These are phyloP conservation scores for Colletotrichum incanum DNA, from an alignment of 2,329 filamentous ascomycete genomes.

Conservation along the genomic window DNA sequence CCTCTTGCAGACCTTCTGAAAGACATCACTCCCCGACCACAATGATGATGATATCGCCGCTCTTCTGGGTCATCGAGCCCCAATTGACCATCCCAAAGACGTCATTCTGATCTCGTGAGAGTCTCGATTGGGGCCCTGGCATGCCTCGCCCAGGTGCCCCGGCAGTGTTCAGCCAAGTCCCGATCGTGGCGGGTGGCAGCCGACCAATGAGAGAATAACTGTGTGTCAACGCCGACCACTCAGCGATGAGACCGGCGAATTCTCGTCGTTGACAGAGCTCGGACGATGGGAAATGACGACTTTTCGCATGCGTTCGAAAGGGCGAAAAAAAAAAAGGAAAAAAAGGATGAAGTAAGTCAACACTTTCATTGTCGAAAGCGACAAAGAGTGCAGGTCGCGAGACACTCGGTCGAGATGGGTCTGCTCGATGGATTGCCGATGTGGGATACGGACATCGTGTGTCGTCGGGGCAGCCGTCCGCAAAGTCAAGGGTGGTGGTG, in stretches of 20 bases:
- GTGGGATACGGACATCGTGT: constrained; percentile 35
- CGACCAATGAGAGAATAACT: constrained; percentile 44
- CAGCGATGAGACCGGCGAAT: constrained; percentile 43
- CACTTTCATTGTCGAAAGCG: constrained; percentile 5
- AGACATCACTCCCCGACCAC: constrained; percentile 5
- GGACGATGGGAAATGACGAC: constrained; percentile 40
- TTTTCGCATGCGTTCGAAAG: constrained; percentile 38
- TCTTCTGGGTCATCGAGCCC: constrained; percentile 19
- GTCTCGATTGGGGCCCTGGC: constrained; percentile 36
- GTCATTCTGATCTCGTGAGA: constrained; percentile 41
- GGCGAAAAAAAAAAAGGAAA: constrained; percentile 2
- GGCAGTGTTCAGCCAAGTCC: constrained; percentile 41
- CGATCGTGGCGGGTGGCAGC: constrained; percentile 40
- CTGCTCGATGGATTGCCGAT: constrained; percentile 34
- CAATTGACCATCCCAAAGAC: constrained; percentile 35
- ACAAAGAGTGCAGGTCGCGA: constrained; percentile 7
- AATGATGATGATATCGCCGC: constrained; percentile 31
- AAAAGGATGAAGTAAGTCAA: constrained; percentile 2
- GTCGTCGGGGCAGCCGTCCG: constrained; percentile 36
- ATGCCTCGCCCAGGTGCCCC: constrained; percentile 41
- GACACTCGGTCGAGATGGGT: constrained; percentile 35
- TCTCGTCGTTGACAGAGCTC: constrained; percentile 32
- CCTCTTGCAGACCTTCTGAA: constrained; percentile 29
- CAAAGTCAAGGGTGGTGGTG: constrained; percentile 20
- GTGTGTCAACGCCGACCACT: constrained; percentile 44